Conservation (phyloP, 768 basidiomycete species). For the Dioszegia crocea region DNA sequence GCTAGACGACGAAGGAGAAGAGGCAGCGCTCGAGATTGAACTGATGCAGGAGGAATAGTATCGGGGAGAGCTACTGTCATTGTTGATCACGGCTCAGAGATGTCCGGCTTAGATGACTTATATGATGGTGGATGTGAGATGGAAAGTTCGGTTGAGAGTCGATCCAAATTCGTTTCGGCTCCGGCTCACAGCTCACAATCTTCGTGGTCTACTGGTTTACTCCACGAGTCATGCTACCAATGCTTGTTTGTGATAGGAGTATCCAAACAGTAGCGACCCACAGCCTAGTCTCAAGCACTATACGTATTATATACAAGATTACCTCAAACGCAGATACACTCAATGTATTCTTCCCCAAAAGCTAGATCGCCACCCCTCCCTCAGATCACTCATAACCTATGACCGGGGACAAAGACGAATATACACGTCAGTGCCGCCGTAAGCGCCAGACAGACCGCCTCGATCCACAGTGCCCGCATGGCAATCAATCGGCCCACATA, state of each 20-base stretch:
- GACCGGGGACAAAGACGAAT: slow-evolving; percentile 94
- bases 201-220: too few relatives aligned
- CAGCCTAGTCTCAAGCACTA: too few relatives aligned
- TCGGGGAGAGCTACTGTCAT: slow-evolving; percentile 9
- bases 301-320: neutral
- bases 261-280: too few relatives aligned
- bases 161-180: too few relatives aligned
- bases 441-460: slow-evolving; percentile 56
- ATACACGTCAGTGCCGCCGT: slow-evolving; percentile 78
- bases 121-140: neutral
- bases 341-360: neutral
- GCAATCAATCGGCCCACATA: slow-evolving; percentile 88
- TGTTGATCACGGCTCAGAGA: neutral
- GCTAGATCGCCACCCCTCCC: neutral
- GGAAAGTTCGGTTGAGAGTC: neutral
- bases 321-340: neutral
- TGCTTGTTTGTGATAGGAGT: too few relatives aligned
- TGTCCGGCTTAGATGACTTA: too few relatives aligned
- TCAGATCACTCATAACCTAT: slow-evolving; percentile 60
- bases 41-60: slow-evolving; percentile 11
- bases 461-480: slow-evolving; percentile 87
- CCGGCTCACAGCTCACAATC: too few relatives aligned
- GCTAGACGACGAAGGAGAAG: slow-evolving; percentile 18
- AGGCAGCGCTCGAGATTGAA: slow-evolving; percentile 19
- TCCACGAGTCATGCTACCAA: too few relatives aligned